These are phyloP conservation scores for Ustulina deusta DNA, from an alignment of 2,329 filamentous ascomycete species.

Conservation along the genomic window DNA sequence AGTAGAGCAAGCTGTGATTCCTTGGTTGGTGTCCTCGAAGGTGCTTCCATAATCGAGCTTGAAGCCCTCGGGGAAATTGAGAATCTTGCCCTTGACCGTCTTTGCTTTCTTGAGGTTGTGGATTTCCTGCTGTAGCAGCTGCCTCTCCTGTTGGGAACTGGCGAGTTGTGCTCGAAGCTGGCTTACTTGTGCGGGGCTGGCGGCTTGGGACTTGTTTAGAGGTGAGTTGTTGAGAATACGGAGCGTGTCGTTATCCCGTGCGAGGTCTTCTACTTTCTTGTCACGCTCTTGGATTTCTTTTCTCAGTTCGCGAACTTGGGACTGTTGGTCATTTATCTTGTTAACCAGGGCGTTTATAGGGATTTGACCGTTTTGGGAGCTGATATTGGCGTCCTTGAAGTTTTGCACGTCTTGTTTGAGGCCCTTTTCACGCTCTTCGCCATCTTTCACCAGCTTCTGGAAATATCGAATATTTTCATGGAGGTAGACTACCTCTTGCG, in stretches of 20 bases:
- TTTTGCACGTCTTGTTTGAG: slow-evolving; percentile 33
- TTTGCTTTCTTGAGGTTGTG: slow-evolving; percentile 29
- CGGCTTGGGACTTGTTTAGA: not conserved
- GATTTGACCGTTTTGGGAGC: slow-evolving; percentile 4
- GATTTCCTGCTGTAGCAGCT: slow-evolving; percentile 31
- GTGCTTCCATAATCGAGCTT: slow-evolving; percentile 31
- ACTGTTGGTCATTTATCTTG: slow-evolving; percentile 17
- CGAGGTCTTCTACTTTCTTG: slow-evolving; percentile 20
- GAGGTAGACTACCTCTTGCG: slow-evolving; percentile 24
- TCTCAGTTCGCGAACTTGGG: slow-evolving; percentile 14
- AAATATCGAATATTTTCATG: slow-evolving; percentile 17
- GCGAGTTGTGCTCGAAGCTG: slow-evolving; percentile 22
- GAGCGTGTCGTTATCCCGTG: slow-evolving; percentile 31
- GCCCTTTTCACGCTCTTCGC: slow-evolving; percentile 17
- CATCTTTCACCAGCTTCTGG: slow-evolving; percentile 11
- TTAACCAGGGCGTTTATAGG: slow-evolving; percentile 15
- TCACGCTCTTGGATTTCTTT: slow-evolving; percentile 26
- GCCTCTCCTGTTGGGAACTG: slow-evolving; percentile 18
- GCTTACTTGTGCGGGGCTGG: slow-evolving; percentile 19
- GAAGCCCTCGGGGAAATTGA: slow-evolving; percentile 33
- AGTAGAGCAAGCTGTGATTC: slow-evolving; percentile 29
- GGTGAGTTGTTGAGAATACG: slow-evolving; percentile 22
- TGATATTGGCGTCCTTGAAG: slow-evolving; percentile 37
- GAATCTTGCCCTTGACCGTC: slow-evolving; percentile 28
- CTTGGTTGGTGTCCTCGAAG: slow-evolving; percentile 31